Evolutionary conservation across 2,329 filamentous ascomycete genomes (phyloP).

Genomic region (Epichloe gansuensis): DNA sequence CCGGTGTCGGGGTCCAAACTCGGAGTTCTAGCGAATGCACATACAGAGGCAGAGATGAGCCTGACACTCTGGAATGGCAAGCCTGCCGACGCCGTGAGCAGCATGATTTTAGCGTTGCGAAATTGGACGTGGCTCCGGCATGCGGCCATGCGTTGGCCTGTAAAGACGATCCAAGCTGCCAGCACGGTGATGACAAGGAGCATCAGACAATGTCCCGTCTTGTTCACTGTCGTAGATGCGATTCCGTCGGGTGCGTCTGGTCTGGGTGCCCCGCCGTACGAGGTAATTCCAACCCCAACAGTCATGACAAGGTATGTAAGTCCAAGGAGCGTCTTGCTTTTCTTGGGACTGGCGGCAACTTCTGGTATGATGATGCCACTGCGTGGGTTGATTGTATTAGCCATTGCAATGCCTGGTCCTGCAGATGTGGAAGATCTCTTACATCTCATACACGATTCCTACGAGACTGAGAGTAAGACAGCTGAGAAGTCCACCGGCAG

Average conservation of each 20-base stretch:
- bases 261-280: neutral
- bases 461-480: neutral
- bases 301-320: neutral
- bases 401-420: too few relatives aligned
- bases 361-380: neutral
- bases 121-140: neutral
- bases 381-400: neutral
- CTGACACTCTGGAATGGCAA: neutral
- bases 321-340: neutral
- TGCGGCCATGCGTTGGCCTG: neutral
- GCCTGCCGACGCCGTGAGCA: neutral
- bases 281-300: neutral
- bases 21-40: neutral
- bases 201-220: neutral
- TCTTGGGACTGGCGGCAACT: neutral
- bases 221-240: neutral
- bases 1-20: neutral
- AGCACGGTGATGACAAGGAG: neutral
- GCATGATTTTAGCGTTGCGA: neutral
- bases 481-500: neutral
- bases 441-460: neutral
- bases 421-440: neutral
- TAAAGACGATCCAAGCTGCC: neutral
- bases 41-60: neutral
- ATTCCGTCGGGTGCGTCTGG: neutral